Evolutionary conservation across 2,329 filamentous ascomycete genomes (phyloP).

Genomic region (Coleophoma eucalyptorum): DNA sequence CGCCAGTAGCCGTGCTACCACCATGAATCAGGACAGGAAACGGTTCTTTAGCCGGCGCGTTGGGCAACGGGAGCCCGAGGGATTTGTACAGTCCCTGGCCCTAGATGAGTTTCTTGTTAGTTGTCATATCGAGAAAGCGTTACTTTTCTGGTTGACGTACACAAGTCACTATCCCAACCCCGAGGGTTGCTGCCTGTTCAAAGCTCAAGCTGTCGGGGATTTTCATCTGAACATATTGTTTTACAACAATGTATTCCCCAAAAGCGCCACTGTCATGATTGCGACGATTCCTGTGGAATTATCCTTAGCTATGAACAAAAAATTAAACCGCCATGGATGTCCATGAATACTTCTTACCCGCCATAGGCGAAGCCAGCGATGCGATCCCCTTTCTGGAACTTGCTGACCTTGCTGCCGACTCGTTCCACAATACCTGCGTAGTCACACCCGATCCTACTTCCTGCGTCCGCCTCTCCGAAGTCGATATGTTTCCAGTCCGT

Average conservation of each 20-base stretch:
- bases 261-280: background rate
- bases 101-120: background rate
- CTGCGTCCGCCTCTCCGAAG: background rate
- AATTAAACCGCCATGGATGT: constrained; percentile 17
- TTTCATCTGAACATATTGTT: background rate
- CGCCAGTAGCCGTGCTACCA: constrained; percentile 41
- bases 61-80: background rate
- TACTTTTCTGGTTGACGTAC: background rate
- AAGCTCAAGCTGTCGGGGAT: constrained; percentile 17
- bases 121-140: background rate
- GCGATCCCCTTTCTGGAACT: constrained; percentile 15
- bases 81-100: background rate
- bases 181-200: constrained; percentile 23
- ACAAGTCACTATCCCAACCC: constrained; percentile 17
- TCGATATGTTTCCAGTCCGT: constrained; percentile 12
- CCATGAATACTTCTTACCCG: constrained; percentile 15
- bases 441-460: constrained; percentile 26
- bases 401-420: constrained; percentile 26
- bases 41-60: constrained; percentile 2
- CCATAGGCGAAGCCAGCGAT: constrained; percentile 28
- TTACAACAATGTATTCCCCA: background rate
- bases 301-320: background rate
- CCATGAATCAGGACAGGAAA: constrained; percentile 40
- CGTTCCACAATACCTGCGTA: constrained; percentile 31
- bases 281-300: background rate